A percentile compares a stretch with the other conserved stretches of the same genome.
These are phyloP conservation scores for Proliferodiscus dingleyae DNA, from an alignment of 2,329 filamentous ascomycete species.

Conservation along the genomic window DNA sequence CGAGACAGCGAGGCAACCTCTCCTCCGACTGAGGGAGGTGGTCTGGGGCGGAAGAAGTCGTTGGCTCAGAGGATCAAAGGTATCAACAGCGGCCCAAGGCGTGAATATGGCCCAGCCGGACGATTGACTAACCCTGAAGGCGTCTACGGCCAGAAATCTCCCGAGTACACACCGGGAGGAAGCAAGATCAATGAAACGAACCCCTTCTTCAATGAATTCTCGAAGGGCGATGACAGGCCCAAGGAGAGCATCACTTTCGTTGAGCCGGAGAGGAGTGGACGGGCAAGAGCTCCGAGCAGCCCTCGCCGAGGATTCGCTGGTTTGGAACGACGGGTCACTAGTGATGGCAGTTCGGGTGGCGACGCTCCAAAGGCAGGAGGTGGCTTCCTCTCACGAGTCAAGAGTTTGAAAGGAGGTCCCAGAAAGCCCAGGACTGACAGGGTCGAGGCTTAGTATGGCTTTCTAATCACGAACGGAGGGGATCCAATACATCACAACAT, in stretches of 20 bases:
- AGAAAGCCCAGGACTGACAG: slow-evolving; percentile 39
- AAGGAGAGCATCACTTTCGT: slow-evolving; percentile 51
- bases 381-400: slow-evolving; percentile 73
- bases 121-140: slow-evolving; percentile 55
- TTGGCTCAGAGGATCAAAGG: slow-evolving; percentile 86
- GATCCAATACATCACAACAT: no score
- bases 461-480: no score
- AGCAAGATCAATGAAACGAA: slow-evolving; percentile 51
- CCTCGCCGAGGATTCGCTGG: slow-evolving; percentile 45
- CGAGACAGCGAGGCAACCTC: slow-evolving; percentile 65
- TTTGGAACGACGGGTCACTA: slow-evolving; percentile 62
- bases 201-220: slow-evolving; percentile 81
- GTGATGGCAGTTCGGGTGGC: slow-evolving; percentile 45
- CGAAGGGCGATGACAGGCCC: slow-evolving; percentile 55
- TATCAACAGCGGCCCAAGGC: slow-evolving; percentile 68
- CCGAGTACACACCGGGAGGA: slow-evolving; percentile 29
- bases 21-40: slow-evolving; percentile 43
- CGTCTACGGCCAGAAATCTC: slow-evolving; percentile 34
- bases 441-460: background rate
- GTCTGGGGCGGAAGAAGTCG: slow-evolving; percentile 86
- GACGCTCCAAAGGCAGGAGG: slow-evolving; percentile 41
- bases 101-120: slow-evolving; percentile 53
- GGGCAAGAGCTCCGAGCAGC: slow-evolving; percentile 50
- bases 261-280: slow-evolving; percentile 38
- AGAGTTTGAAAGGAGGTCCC: slow-evolving; percentile 71